Evolutionary conservation across 164 flowering plant genomes (phyloP), one percentile per base, ranked within the genome.

Genomic region (Saururus chinensis): DNA sequence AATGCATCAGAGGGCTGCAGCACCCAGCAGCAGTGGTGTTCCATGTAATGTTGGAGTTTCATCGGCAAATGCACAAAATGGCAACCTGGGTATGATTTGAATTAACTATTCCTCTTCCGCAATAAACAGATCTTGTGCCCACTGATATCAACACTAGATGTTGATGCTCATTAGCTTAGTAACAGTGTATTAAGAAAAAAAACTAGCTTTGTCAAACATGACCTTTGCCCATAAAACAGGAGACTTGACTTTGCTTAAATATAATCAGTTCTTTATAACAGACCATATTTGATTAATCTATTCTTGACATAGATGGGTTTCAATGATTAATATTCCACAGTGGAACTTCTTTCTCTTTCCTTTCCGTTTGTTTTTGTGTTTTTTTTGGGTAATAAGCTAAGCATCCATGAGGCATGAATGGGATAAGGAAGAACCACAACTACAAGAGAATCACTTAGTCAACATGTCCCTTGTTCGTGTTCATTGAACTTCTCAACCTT

Each of bases 1-100:
- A 40, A 51, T 72, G 53, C 82, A 70, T 67, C 81, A 74, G 59
- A 55, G 54, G 56, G 49, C 52, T 40, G 63, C 74, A 57, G 67
- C 56, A 9, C 74, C 77, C 0, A 51, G 53, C 68, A 64, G 56
- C 21, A 67, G 65, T 26, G 56, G 61, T 37, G 73, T 65, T 53
- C 73, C 69, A 13, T 51, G 61, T 22, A 49, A 55, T 66, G 75
- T 64, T 51, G 73, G 64, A 59, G 59, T 71, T 53, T 57, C 61
- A 37, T 62, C 56, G 9, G 64, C 60, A 62, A 66, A 61, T 59
- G 61, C 68, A 37, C 61, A 57, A 61, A 72, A 59, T 63, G 58
- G 77, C 64, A 73, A 77, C 61, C 40, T 60, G 62, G 69, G 77
- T 71, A 53, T 60, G 70, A 35, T n/a, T 53, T 62, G 58, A 30